Base-by-base conservation (phyloP, 2,329 filamentous ascomycete species). In the Beauveria sp. region DNA sequence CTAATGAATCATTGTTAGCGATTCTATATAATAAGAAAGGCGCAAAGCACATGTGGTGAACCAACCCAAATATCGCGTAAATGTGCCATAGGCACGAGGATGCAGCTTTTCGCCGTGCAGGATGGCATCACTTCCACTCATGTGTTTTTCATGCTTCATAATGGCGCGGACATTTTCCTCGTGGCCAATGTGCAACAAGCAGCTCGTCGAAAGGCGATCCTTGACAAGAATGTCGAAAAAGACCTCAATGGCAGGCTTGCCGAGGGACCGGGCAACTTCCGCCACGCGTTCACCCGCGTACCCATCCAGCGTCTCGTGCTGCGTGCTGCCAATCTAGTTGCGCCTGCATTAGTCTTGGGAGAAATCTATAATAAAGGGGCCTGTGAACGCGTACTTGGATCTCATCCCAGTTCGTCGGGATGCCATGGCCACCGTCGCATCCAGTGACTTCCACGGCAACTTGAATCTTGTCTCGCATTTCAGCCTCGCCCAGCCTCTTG, bases 381-480 rank as follows among this genome's bases (percentile, higher is more conserved):
- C 59, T n/a, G 34, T 3, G 14, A 38, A 16, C 10, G 34, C 12
- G 10, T 42, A 66, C 65, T 54, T 68, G 67, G 30, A 68, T 68
- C 43, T 67, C 67, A 16, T 67, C 67, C 67, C 67, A 68, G 51
- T 67, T 68, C 9, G 67, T 68, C 6, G 67, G 67, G 34, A 68
- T 68, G n/a, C 67, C 67, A n/a, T 68, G 67, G 0, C 67, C 67
- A 16, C 67, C 66, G 20, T 68, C 67, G n/a, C 66, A 68, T 3
- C 67, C 67, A 40, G 62, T 67, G 7, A 65, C 65, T 45, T 68
- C 67, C 7, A 68, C 58, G 3, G 65, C 67, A 6, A 67, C 52
- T 5, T 64, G 65, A 22, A 68, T 68, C 62, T 63, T 66, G 20
- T 67, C 66, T 38, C 66, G 59, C 30, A 58, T 55, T 14, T 63